These are phyloP conservation scores for Sporothrix schenckii DNA, from an alignment of 2,329 filamentous ascomycete genomes.

Conservation along the genomic window DNA sequence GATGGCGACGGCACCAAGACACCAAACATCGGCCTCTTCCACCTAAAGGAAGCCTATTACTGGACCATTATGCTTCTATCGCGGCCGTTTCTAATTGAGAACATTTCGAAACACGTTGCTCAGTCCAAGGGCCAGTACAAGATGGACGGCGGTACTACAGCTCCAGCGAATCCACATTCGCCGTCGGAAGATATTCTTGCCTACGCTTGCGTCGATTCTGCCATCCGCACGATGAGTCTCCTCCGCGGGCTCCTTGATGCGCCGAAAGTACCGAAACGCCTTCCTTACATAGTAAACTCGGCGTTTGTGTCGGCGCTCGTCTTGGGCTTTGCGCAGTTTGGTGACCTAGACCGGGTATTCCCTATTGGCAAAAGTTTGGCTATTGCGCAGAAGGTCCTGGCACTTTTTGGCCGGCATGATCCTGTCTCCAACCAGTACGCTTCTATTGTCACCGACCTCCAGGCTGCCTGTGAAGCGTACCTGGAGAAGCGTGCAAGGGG, in stretches of 20 bases:
- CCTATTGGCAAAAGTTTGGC: conserved; percentile 41
- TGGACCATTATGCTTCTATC: conserved; percentile 47
- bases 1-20: conserved; percentile 33
- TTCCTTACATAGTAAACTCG: conserved; percentile 52
- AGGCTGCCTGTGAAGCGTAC: conserved; percentile 38
- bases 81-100: conserved; percentile 45
- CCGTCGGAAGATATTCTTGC: conserved; percentile 39
- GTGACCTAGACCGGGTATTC: conserved; percentile 47
- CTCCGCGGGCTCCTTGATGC: conserved; percentile 44
- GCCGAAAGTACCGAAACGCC: conserved; percentile 45
- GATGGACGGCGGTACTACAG: background rate
- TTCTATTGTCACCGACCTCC: conserved; percentile 38
- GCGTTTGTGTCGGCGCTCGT: conserved; percentile 51
- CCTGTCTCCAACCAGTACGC: conserved; percentile 37
- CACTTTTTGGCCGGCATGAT: conserved; percentile 38
- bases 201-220: conserved; percentile 45
- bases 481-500: conserved; percentile 36
- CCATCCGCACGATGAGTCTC: conserved; percentile 45
- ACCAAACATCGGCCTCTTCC: conserved; percentile 40
- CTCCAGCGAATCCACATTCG: conserved; percentile 16
- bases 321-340: conserved; percentile 50
- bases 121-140: background rate
- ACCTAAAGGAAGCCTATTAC: conserved; percentile 46
- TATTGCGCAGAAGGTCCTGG: conserved; percentile 37
- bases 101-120: conserved; percentile 34